Evolutionary conservation across 2,329 filamentous ascomycete genomes (phyloP), one percentile per base, ranked within the genome.

Genomic region (Dothiorella sarmentorum): DNA sequence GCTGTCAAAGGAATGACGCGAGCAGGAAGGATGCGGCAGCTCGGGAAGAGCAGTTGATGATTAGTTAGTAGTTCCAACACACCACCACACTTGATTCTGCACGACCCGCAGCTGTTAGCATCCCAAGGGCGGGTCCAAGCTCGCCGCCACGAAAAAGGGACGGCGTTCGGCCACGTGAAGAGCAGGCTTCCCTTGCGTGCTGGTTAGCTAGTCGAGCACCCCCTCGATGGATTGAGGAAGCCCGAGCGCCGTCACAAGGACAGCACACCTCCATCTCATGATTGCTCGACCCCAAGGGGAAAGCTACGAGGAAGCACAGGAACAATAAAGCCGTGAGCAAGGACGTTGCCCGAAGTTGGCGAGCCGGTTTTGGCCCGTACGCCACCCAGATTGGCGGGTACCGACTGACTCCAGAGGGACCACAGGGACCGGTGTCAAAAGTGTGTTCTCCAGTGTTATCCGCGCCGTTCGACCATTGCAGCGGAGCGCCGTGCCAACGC

Each of bases 191-290:
- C 24, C 22, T 53, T 35, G n/a, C n/a, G 10, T 38, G 9, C 27
- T 22, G 26, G 49, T 15, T 22, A 17, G 15, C n/a, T n/a, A n/a
- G n/a, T n/a, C n/a, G n/a, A n/a, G n/a, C n/a, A n/a, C n/a, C n/a
- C n/a, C n/a, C n/a, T n/a, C n/a, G n/a, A n/a, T n/a, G n/a, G n/a
- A n/a, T n/a, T n/a, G n/a, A n/a, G n/a, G n/a, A n/a, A n/a, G n/a
- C 35, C 35, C 22, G 24, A 40, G 49, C 49, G 49, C 31, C 49
- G 40, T 38, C 49, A 40, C 24, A 38, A 27, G n/a, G 26, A 13
- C 37, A 31, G 35, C 49, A 53, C 49, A 53, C 49, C 49, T 40
- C 49, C 49, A 53, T 53, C 49, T 53, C 49, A 53, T 53, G 49
- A 53, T 53, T 38, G 22, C 22, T 7, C 15, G n/a, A 18, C 10